Percentiles rank a stretch among this genome's conserved stretches.
phyloP scores from a whole-genome alignment of 768 basidiomycete genomes.

The Kwoniella sp. region DNA sequence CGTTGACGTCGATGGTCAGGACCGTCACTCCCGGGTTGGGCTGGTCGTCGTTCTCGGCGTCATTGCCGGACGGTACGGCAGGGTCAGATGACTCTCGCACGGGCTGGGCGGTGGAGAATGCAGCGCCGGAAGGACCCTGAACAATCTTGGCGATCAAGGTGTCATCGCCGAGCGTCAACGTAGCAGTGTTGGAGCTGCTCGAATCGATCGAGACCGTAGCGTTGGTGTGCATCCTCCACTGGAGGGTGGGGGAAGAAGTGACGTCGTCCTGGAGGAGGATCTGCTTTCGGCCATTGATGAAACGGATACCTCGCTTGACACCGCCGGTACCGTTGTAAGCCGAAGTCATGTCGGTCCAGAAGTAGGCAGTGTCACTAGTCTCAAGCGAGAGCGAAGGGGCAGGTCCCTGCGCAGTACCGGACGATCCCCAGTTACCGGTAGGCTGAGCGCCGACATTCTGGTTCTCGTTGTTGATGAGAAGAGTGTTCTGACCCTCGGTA shows the following conservation, averaged over 20 bases:
- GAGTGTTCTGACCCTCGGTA: constrained; percentile 95
- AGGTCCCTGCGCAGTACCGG: constrained; percentile 64
- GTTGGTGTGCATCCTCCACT: constrained; percentile 94
- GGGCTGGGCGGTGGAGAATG: constrained; percentile 60
- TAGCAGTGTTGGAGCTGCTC: constrained; percentile 69
- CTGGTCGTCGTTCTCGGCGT: constrained; percentile 56
- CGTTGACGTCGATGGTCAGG: constrained; percentile 62
- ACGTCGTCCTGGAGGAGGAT: constrained; percentile 93
- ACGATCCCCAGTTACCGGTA: constrained; percentile 61
- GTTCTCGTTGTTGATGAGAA: constrained; percentile 69
- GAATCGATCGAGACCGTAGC: constrained; percentile 61
- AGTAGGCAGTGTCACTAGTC: constrained; percentile 70
- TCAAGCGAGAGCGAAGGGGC: constrained; percentile 71
- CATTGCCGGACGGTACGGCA: constrained; percentile 57
- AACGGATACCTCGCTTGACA: constrained; percentile 76
- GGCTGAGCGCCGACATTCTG: constrained; percentile 66
- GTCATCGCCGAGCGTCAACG: constrained; percentile 66
- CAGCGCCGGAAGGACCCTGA: constrained; percentile 63
- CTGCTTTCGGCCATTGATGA: constrained; percentile 77
- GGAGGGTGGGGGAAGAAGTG: constrained; percentile 54
- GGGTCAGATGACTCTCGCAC: constrained; percentile 62
- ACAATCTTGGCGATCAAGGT: constrained; percentile 65
- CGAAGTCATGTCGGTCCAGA: constrained; percentile 67
- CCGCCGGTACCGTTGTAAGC: constrained; percentile 60
- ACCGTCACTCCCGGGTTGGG: constrained; percentile 74